phyloP scores from a whole-genome alignment of 441 rosid genomes.

The Cnidoscolus chayamansa region DNA sequence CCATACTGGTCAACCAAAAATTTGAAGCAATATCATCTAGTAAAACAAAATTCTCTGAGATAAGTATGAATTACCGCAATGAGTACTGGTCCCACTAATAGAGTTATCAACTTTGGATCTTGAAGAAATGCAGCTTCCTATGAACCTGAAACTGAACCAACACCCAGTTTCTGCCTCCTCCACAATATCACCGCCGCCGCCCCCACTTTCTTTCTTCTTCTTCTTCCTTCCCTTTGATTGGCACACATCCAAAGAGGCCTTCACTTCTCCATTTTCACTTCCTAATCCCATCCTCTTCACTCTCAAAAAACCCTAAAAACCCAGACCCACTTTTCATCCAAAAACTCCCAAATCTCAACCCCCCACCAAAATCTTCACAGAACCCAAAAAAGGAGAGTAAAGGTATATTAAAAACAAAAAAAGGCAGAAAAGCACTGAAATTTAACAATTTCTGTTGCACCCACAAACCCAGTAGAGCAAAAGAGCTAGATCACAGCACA shows the following conservation, averaged over 20 bases:
- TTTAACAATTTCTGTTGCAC: conserved; percentile 18
- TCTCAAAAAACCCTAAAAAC: conserved; percentile 34
- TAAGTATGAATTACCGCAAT: conserved; percentile 48
- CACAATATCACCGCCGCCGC: conserved; percentile 29
- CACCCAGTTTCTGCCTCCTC: conserved; percentile 53
- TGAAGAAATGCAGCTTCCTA: conserved; percentile 80
- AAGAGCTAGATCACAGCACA: conserved; percentile 35
- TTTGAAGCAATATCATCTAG: background rate
- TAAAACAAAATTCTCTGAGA: conserved; percentile 6
- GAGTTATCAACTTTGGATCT: conserved; percentile 93
- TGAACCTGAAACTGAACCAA: conserved; percentile 74
- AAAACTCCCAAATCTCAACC: conserved; percentile 27
- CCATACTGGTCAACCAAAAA: conserved; percentile 9
- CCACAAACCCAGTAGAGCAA: conserved; percentile 27
- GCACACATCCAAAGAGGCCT: conserved; percentile 36
- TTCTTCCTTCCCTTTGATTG: conserved; percentile 51
- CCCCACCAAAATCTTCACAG: conserved; percentile 7
- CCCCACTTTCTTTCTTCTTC: conserved; percentile 36
- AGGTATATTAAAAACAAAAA: background rate
- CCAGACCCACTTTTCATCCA: conserved; percentile 35
- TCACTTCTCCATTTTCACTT: conserved; percentile 39
- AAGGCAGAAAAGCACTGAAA: conserved; percentile 25
- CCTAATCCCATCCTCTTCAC: conserved; percentile 41
- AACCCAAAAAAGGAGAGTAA: conserved; percentile 8
- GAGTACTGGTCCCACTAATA: conserved; percentile 57